Percentiles rank a stretch among this genome's conserved stretches.
Conservation (phyloP, 768 basidiomycete genomes). For the Tricholoma matsutake region DNA sequence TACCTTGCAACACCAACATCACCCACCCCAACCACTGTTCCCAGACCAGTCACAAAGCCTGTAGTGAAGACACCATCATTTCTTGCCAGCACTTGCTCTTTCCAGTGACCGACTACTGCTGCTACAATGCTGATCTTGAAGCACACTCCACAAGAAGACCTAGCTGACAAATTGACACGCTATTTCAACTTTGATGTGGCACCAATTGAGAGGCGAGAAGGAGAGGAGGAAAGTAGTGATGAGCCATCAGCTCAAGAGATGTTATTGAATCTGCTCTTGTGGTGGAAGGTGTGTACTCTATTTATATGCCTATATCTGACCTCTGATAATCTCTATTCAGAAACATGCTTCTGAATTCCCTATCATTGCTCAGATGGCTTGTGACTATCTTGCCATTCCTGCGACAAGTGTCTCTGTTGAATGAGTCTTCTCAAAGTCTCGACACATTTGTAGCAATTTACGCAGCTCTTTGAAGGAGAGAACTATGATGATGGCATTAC, state of each 20-base stretch:
- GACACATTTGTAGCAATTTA: no score
- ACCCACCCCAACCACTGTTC: neutral
- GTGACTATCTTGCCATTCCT: conserved; percentile 11
- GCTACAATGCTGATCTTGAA: neutral
- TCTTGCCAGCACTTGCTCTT: no score
- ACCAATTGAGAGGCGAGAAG: conserved; percentile 2
- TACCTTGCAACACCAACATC: neutral
- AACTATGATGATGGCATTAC: no score
- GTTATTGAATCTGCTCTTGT: no score
- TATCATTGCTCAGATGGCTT: neutral
- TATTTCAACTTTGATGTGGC: conserved; percentile 1
- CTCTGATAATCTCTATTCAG: neutral
- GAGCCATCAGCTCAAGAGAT: no score
- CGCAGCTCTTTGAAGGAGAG: no score
- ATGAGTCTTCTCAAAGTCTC: neutral
- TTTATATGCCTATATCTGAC: no score
- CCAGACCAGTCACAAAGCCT: neutral
- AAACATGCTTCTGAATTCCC: neutral
- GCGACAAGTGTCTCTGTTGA: conserved; percentile 23
- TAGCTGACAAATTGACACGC: neutral
- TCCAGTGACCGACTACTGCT: neutral
- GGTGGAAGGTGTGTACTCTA: no score
- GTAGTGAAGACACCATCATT: neutral
- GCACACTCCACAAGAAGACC: neutral
- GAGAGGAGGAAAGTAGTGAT: neutral